Conservation (phyloP, 139 green algal genomes). For the Gonium pectorale region DNA sequence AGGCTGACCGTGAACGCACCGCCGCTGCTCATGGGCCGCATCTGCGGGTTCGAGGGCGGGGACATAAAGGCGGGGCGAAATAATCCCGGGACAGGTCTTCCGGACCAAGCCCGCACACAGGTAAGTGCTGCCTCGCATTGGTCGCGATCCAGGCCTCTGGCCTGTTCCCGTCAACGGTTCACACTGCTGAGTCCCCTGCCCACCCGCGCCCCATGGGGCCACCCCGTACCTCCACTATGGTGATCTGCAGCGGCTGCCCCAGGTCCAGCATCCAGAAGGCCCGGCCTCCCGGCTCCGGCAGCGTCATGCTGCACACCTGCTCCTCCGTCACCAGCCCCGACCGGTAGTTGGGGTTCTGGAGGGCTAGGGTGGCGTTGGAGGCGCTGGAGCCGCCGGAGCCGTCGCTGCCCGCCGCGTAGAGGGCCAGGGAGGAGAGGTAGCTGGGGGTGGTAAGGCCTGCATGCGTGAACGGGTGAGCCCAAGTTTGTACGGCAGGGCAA, state of each 20-base stretch:
- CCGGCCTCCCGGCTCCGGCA: not conserved
- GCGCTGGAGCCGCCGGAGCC: not conserved
- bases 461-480: no score
- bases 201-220: not conserved
- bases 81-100: no score
- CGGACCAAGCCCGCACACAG: no score
- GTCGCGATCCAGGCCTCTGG: no score
- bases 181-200: not conserved
- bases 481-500: no score
- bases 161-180: no score
- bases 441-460: no score
- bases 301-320: not conserved
- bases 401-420: not conserved
- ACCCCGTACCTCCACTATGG: constrained; percentile 9
- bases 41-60: no score
- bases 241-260: not conserved
- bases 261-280: constrained; percentile 15
- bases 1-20: no score
- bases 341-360: constrained; percentile 12
- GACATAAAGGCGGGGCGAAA: no score
- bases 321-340: not conserved
- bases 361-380: not conserved
- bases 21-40: not conserved
- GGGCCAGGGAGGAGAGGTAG: constrained; percentile 5
- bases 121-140: no score